Evolutionary conservation across 495 filamentous ascomycete genomes (phyloP), one percentile per base, ranked within the genome.

Genomic region (Cetradonia linearis): DNA sequence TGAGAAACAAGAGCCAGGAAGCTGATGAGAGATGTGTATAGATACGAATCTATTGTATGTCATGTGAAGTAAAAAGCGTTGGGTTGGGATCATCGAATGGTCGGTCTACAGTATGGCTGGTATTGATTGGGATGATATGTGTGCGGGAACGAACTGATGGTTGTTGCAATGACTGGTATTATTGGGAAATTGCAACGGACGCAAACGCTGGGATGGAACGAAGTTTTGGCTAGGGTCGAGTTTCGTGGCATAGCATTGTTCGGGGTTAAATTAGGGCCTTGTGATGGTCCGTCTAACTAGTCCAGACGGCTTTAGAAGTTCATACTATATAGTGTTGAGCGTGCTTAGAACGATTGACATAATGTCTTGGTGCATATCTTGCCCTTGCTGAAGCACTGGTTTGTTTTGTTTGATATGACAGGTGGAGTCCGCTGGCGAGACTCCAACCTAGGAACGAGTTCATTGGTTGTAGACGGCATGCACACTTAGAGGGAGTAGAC

Each of bases 41-140:
- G 61, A 63, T 42, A 63, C 61, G 34, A 63, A 59, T 31, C 47
- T 63, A 3, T 52, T 63, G 55, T 63, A 59, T 31, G 61, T 63
- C 30, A 63, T 63, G 61, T 63, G 55, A 59, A 28, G 28, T 4
- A 31, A 46, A 56, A 53, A 55, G 50, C 40, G 13, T 37, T 25
- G n/a, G 20, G 23, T 11, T 6, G 10, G 6, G 46, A 10, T 3
- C 5, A 6, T 23, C 13, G n/a, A 18, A 20, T 2, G 18, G 5
- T 14, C 40, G 40, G 25, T 5, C 5, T 36, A 11, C 5, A 11
- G 11, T 5, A 36, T 36, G 33, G 33, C 5, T 36, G 5, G 33
- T 5, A 36, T 36, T 36, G 33, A 11, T 5, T 27, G 20, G 46
- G 46, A 25, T 27, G 31, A n/a, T 7, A 7, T 25, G 49, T 13